A percentile compares a stretch with the other conserved stretches of the same genome.
Evolutionary conservation across 495 filamentous ascomycete species (phyloP).

Genomic region (Xylaria cubensis): DNA sequence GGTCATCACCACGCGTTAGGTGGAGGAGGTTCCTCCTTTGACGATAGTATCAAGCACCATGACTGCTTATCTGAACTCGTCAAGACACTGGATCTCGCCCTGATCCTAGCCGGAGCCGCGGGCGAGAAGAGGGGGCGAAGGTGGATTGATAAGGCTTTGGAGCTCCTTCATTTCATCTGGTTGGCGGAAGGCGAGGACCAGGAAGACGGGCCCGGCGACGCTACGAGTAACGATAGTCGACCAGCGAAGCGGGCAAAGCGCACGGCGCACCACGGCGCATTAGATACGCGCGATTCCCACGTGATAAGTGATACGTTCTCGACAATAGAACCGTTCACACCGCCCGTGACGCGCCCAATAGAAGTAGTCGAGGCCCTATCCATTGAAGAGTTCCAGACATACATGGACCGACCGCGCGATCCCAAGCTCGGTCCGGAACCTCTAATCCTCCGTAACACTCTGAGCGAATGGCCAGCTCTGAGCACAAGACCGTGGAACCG

Average conservation of each 20-base stretch:
- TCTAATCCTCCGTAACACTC: conserved; percentile 69
- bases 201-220: not conserved
- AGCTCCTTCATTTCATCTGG: conserved; percentile 49
- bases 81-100: conserved; percentile 72
- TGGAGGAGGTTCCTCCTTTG: not conserved
- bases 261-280: conserved; percentile 11
- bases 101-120: conserved; percentile 82
- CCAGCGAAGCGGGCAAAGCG: conserved; percentile 38
- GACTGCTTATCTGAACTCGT: conserved; percentile 55
- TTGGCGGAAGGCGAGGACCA: not conserved
- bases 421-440: conserved; percentile 55
- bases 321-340: conserved; percentile 49
- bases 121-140: conserved; percentile 55
- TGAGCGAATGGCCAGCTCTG: conserved; percentile 82
- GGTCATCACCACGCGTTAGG: not conserved
- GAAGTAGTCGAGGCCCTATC: conserved; percentile 48
- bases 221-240: conserved; percentile 4
- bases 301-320: conserved; percentile 44
- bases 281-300: not conserved
- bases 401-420: conserved; percentile 52
- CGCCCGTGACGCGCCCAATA: conserved; percentile 48
- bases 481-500: conserved; percentile 71
- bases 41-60: not conserved
- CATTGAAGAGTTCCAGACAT: conserved; percentile 68
- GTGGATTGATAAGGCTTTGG: conserved; percentile 64